Conservation (phyloP, 1,284 basidiomycete genomes). For the Apiotrichum sp. region DNA sequence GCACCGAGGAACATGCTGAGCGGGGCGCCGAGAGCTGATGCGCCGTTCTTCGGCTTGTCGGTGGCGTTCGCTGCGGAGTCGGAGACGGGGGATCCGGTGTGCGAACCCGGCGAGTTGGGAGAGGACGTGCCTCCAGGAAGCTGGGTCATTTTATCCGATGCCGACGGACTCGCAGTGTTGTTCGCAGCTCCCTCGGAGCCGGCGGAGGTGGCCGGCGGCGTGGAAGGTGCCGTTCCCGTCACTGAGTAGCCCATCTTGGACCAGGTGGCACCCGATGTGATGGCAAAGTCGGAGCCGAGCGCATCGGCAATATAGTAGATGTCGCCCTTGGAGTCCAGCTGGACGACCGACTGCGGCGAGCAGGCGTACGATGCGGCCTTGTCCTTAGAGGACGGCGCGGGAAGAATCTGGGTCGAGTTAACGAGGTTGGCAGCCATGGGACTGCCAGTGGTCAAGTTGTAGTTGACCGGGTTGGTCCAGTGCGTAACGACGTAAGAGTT, state of each 20-base stretch:
- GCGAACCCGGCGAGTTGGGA: no score
- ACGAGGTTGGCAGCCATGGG: slow-evolving; percentile 46
- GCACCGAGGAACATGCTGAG: no score
- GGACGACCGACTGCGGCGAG: slow-evolving; percentile 63
- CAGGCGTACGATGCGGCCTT: slow-evolving; percentile 65
- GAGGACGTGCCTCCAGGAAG: no score
- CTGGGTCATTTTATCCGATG: no score
- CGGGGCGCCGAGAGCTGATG: no score
- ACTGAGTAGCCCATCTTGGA: slow-evolving; percentile 39
- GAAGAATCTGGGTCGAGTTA: slow-evolving; percentile 68
- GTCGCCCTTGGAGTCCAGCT: slow-evolving; percentile 61
- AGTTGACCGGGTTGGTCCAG: slow-evolving; percentile 44
- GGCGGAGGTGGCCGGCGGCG: no score
- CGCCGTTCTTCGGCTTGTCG: no score
- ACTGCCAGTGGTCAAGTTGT: slow-evolving; percentile 25
- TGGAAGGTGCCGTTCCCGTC: no score
- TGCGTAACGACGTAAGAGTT: slow-evolving; percentile 64
- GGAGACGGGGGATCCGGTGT: no score
- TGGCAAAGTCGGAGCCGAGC: slow-evolving; percentile 39
- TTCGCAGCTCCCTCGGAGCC: no score
- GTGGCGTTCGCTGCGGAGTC: no score
- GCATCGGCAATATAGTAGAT: slow-evolving; percentile 65
- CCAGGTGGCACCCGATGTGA: slow-evolving; percentile 37
- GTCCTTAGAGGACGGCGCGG: slow-evolving; percentile 64
- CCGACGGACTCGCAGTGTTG: no score